Conservation (phyloP, 257 asterid genomes). For the Orobanche coerulescens region DNA sequence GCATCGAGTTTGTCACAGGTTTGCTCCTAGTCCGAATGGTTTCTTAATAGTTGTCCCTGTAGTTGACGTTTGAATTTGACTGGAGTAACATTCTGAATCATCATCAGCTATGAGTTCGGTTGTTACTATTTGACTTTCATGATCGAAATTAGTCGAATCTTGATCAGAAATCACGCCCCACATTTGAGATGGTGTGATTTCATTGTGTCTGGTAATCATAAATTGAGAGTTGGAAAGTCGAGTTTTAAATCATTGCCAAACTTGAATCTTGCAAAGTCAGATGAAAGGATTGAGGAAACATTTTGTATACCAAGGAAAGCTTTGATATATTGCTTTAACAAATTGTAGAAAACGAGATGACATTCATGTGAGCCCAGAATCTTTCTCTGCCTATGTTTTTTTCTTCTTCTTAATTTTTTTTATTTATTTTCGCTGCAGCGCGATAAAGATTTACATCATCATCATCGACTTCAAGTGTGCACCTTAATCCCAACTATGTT, state of each 20-base stretch:
- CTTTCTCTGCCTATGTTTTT: background rate
- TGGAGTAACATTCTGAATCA: conserved; percentile 5
- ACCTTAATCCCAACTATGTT: no score
- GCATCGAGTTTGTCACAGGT: conserved; percentile 92
- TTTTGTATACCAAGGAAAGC: background rate
- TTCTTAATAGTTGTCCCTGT: conserved; percentile 3
- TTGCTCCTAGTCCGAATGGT: conserved; percentile 19
- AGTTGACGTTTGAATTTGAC: conserved; percentile 15
- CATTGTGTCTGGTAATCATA: conserved; percentile 10
- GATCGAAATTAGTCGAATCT: background rate
- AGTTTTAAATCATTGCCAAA: conserved; percentile 5
- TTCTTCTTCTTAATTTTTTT: no score
- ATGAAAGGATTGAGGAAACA: background rate
- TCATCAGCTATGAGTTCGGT: background rate
- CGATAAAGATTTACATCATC: background rate
- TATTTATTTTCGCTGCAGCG: background rate
- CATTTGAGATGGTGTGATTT: conserved; percentile 11
- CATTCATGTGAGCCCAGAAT: background rate
- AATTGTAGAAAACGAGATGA: conserved; percentile 1
- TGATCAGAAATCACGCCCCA: background rate
- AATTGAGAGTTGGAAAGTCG: background rate
- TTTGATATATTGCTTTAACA: conserved; percentile 18
- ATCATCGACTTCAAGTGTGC: no score
- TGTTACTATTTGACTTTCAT: background rate
- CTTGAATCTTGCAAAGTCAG: background rate